Evolutionary conservation across 2,329 filamentous ascomycete genomes (phyloP).

Genomic region (Balansia obtecta): DNA sequence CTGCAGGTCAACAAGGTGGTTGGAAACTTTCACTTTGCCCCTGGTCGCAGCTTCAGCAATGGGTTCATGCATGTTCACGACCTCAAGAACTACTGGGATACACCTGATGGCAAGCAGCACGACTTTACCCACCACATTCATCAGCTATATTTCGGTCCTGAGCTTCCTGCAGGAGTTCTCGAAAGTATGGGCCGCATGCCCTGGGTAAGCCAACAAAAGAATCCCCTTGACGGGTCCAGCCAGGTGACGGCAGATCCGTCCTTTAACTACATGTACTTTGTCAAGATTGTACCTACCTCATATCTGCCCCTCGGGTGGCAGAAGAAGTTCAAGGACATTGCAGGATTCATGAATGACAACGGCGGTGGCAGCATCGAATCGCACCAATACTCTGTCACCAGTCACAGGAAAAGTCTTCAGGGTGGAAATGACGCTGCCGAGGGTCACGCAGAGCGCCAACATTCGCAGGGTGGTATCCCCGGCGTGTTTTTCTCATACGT

Average conservation of each 20-base stretch:
- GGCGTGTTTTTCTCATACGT: constrained; percentile 98
- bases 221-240: constrained; percentile 72
- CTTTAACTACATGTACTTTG: constrained; percentile 98
- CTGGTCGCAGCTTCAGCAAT: constrained; percentile 89
- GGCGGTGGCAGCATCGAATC: constrained; percentile 80
- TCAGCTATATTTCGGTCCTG: constrained; percentile 81
- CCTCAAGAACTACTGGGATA: constrained; percentile 85
- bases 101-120: constrained; percentile 55
- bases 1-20: constrained; percentile 97
- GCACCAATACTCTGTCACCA: constrained; percentile 96
- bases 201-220: constrained; percentile 85
- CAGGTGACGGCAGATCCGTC: constrained; percentile 71
- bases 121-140: constrained; percentile 86
- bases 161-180: constrained; percentile 62
- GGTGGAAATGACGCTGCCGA: constrained; percentile 78
- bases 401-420: constrained; percentile 76
- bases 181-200: constrained; percentile 44
- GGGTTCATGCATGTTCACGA: constrained; percentile 98
- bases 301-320: constrained; percentile 90
- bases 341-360: constrained; percentile 31
- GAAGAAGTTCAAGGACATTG: constrained; percentile 30
- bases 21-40: constrained; percentile 96
- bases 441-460: constrained; percentile 83
- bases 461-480: constrained; percentile 84
- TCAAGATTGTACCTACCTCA: constrained; percentile 94